Percentiles rank a stretch among this genome's conserved stretches.
phyloP scores from a whole-genome alignment of 2,329 filamentous ascomycete species.

The Aspergillus hiratsukae region DNA sequence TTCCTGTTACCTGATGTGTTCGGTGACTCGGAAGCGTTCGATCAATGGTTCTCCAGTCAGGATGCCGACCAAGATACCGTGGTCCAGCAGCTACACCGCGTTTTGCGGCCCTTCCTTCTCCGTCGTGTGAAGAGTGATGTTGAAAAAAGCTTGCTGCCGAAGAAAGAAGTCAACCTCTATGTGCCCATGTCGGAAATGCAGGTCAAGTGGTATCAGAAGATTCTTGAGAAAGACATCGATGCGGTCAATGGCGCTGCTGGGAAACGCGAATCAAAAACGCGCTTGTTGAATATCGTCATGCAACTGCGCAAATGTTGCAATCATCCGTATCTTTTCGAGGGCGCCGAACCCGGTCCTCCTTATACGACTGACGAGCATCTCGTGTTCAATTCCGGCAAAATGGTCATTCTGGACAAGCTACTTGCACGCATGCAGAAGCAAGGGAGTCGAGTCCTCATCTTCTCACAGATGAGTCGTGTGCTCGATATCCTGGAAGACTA shows the following conservation, averaged over 20 bases:
- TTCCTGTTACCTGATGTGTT: slow-evolving; percentile 98
- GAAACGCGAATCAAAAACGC: slow-evolving; percentile 95
- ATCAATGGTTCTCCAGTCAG: slow-evolving; percentile 95
- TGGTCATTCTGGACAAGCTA: slow-evolving; percentile 93
- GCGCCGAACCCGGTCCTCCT: slow-evolving; percentile 91
- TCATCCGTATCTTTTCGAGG: slow-evolving; percentile 96
- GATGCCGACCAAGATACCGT: slow-evolving; percentile 90
- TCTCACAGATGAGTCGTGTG: slow-evolving; percentile 98
- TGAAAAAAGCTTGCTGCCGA: slow-evolving; percentile 93
- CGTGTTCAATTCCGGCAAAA: slow-evolving; percentile 90
- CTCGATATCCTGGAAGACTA: slow-evolving; percentile 97
- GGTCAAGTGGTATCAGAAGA: slow-evolving; percentile 98
- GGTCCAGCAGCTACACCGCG: slow-evolving; percentile 90
- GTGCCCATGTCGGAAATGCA: slow-evolving; percentile 99
- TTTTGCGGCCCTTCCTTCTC: slow-evolving; percentile 87
- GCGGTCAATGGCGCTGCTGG: slow-evolving; percentile 95
- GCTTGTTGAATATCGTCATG: slow-evolving; percentile 98
- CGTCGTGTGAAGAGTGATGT: slow-evolving; percentile 96
- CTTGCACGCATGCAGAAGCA: slow-evolving; percentile 76
- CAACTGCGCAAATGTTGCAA: slow-evolving; percentile 98
- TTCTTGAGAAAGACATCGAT: slow-evolving; percentile 97
- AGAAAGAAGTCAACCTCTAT: slow-evolving; percentile 96
- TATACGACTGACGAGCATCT: slow-evolving; percentile 98
- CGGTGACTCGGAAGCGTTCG: slow-evolving; percentile 91
- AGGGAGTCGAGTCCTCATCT: slow-evolving; percentile 94